Base-by-base conservation (phyloP, 139 green algal genomes). In the Chlamydomonas asymmetrica region DNA sequence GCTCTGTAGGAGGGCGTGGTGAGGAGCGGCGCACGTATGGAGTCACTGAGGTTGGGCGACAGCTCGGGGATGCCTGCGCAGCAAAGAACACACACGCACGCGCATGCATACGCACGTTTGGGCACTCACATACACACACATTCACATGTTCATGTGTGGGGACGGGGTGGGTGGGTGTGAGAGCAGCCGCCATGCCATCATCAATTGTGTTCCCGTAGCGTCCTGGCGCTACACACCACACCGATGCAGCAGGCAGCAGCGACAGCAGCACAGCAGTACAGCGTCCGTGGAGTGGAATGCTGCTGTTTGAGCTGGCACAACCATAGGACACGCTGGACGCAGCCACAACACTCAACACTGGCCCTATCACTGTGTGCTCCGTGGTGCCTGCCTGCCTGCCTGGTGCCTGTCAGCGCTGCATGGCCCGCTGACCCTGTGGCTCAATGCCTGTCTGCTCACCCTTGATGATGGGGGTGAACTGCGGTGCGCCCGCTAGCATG, bases 401-500 rank as follows among this genome's bases (percentile, higher is more conserved):
- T n/a, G n/a, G n/a, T n/a, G n/a, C n/a, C n/a, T n/a, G n/a, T n/a
- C n/a, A n/a, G n/a, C n/a, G n/a, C n/a, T n/a, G n/a, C n/a, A n/a
- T n/a, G n/a, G n/a, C n/a, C n/a, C n/a, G n/a, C n/a, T n/a, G n/a
- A n/a, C n/a, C n/a, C n/a, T n/a, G n/a, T n/a, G n/a, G n/a, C n/a
- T n/a, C n/a, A n/a, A n/a, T n/a, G n/a, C n/a, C n/a, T n/a, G n/a
- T n/a, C n/a, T n/a, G 57, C 40, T 61, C 70, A 2, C 71, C 71
- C 31, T 77, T 77, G 59, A 77, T 77, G 27, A 77, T 52, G 32
- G 69, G 49, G 32, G 71, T 57, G 32, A 38, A n/a, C 13, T 27
- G 25, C 34, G 68, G 71, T 23, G 70, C 31, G 18, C 57, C 70
- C 25, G 41, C 37, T 32, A 70, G 7, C 20, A 76, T 7, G 23